Conservation (phyloP, 805 yeast species). For the Ogataea salicorniae region DNA sequence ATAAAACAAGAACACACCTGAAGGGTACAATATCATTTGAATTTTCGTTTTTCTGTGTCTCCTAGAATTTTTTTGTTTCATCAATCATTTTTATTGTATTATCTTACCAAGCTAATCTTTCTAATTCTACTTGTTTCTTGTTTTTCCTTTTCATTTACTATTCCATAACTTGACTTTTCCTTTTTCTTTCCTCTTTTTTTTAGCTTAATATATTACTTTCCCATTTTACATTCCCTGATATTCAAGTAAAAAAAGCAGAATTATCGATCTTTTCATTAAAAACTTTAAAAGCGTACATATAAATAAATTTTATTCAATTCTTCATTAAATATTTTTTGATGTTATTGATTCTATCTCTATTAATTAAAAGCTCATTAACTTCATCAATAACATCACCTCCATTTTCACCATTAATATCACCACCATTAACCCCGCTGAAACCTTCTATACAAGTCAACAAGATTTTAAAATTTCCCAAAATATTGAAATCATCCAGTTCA, state of each 20-base stretch:
- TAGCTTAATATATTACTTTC: neutral
- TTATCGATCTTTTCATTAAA: neutral
- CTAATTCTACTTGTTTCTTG: neutral
- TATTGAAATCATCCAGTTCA: constrained; percentile 27
- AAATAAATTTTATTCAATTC: neutral
- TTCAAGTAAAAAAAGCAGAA: no score
- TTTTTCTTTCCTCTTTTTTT: neutral
- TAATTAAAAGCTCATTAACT: constrained; percentile 10
- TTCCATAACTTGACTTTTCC: neutral
- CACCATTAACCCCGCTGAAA: constrained; percentile 7
- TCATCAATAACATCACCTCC: constrained; percentile 8
- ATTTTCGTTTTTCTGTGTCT: neutral
- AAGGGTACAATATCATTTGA: neutral
- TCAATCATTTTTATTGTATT: neutral
- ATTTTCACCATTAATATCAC: constrained; percentile 6
- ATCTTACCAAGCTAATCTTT: neutral
- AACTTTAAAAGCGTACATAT: neutral
- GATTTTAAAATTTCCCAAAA: constrained; percentile 32
- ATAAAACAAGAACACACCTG: neutral
- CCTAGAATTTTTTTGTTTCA: neutral
- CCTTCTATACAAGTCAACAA: constrained; percentile 27
- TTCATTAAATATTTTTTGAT: constrained; percentile 22
- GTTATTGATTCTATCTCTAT: constrained; percentile 23
- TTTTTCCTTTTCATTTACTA: neutral
- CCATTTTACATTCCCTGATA: neutral